Evolutionary conservation across 148 eudicot species (phyloP), one percentile per base, ranked within the genome.

Genomic region (Oxyria digyna): DNA sequence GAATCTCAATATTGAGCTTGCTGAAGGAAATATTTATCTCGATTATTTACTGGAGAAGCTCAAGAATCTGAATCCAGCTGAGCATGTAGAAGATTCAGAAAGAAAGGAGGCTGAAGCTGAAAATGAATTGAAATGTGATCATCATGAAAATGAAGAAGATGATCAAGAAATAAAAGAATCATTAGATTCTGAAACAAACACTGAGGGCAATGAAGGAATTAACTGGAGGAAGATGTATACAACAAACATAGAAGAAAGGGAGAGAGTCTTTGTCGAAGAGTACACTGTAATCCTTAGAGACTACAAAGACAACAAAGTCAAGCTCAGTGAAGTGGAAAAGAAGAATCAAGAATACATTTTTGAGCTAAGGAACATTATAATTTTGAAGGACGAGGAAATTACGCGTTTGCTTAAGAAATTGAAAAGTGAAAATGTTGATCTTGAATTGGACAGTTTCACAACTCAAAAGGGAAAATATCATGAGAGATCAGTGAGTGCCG

Each of bases 181-280:
- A 32, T 27, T 62, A 29, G 14, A 27, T 6, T 71, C 74, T 15
- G 74, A 45, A 41, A 43, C 69, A 71, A 59, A 42, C 13, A 79
- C 73, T 23, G 77, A 78, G 29, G 83, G 79, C n/a, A 80, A 73
- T 62, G 78, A 73, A 13, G 80, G 86, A 32, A 37, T 66, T 7
- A 81, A 87, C 50, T 90, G 89, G 94, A 80, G 75, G 76, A 73
- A 75, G 62, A 68, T 90, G 46, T 81, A 82, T 69, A 32, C 74
- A 37, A 83, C 81, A 23, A 87, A 84, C 42, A 74, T 86, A 42
- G 97, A 87, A 67, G 91, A 87, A 70, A 74, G 91, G 67, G 91
- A 87, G 74, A 87, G 75, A 70, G 71, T 86, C 72, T 71, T 91
- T 42, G 69, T 85, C 35, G 75, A 84, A 54, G 87, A 86, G 78